These are phyloP conservation scores for Debaryomyces prosopidis DNA, from an alignment of 805 yeast genomes.

Conservation along the genomic window DNA sequence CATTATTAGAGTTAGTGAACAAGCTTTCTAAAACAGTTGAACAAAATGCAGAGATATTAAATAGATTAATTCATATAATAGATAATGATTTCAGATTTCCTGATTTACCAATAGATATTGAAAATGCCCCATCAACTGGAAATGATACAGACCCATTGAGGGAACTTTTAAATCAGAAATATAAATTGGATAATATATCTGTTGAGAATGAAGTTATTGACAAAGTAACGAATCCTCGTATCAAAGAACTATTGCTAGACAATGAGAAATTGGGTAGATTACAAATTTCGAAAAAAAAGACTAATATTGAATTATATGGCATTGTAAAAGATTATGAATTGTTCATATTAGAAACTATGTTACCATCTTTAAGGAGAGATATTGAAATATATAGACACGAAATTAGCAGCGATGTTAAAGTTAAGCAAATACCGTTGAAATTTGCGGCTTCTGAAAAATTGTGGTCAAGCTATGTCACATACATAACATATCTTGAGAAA, in stretches of 20 bases:
- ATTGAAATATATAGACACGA: conserved; percentile 5
- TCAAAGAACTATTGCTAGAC: conserved; percentile 27
- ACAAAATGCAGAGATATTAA: conserved; percentile 24
- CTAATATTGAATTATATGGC: conserved; percentile 22
- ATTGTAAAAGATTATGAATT: conserved; percentile 29
- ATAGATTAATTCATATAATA: conserved; percentile 18
- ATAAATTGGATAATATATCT: conserved; percentile 19
- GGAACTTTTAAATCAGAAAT: conserved; percentile 24
- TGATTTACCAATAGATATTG: not conserved
- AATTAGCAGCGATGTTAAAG: conserved; percentile 3
- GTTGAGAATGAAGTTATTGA: conserved; percentile 7
- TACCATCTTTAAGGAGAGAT: conserved; percentile 30
- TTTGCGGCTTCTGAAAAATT: conserved; percentile 4
- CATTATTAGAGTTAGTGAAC: conserved; percentile 23
- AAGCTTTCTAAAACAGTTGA: conserved; percentile 21
- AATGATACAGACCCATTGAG: conserved; percentile 12
- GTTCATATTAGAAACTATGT: conserved; percentile 23
- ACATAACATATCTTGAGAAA: conserved; percentile 6
- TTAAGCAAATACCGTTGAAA: conserved; percentile 9
- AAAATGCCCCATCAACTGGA: not conserved
- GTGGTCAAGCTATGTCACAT: conserved; percentile 11
- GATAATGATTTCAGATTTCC: conserved; percentile 19
- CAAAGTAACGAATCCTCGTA: conserved; percentile 13
- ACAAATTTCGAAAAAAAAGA: conserved; percentile 15
- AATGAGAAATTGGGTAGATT: conserved; percentile 24